These are phyloP conservation scores for Neurospora terricola DNA, from an alignment of 495 filamentous ascomycete species.

Conservation along the genomic window DNA sequence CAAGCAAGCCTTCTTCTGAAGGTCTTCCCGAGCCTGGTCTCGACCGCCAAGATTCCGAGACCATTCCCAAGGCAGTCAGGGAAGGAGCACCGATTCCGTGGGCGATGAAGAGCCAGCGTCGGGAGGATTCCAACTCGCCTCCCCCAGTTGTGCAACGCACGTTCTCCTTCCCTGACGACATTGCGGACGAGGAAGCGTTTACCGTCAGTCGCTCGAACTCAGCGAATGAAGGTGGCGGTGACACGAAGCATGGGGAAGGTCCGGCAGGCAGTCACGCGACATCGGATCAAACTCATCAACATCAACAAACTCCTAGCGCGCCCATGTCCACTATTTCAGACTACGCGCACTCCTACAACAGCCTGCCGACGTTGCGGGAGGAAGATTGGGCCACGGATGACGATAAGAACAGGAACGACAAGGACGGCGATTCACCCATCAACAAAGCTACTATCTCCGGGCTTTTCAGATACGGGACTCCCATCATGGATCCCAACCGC, in stretches of 20 bases:
- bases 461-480: background rate
- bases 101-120: constrained; percentile 2
- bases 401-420: constrained; percentile 2
- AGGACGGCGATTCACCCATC: background rate
- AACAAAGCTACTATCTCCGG: background rate
- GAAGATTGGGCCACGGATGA: constrained; percentile 29
- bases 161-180: constrained; percentile 28
- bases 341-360: constrained; percentile 29
- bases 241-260: background rate
- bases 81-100: constrained; percentile 1
- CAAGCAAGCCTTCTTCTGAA: background rate
- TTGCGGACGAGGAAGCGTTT: constrained; percentile 27
- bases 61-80: constrained; percentile 20
- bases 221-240: background rate
- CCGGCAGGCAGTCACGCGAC: background rate
- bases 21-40: constrained; percentile 5
- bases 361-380: constrained; percentile 34
- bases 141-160: constrained; percentile 14
- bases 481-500: constrained; percentile 25
- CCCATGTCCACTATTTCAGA: constrained; percentile 20
- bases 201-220: constrained; percentile 8
- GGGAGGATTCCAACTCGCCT: constrained; percentile 15
- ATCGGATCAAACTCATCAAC: background rate
- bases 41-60: constrained; percentile 26
- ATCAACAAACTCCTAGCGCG: constrained; percentile 6